These are phyloP conservation scores for Cyclostephanos tholiformis DNA, from an alignment of 108 stramenopile species.

Conservation along the genomic window DNA sequence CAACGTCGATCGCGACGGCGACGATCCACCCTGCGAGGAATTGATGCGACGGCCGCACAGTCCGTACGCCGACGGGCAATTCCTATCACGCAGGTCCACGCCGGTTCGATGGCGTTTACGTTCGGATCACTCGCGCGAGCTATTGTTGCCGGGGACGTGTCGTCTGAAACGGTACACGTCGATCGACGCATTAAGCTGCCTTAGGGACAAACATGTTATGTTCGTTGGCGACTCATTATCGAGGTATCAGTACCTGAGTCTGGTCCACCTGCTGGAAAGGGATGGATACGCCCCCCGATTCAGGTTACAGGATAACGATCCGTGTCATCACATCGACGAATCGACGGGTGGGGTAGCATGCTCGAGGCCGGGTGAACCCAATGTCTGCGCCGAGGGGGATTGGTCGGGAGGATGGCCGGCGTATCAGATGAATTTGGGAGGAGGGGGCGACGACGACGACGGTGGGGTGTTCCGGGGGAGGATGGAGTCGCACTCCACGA, in stretches of 20 bases:
- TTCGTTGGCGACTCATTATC: conserved; percentile 56
- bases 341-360: background rate
- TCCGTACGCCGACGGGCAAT: conserved; percentile 19
- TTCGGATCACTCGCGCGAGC: conserved; percentile 18
- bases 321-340: conserved; percentile 12
- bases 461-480: conserved; percentile 22
- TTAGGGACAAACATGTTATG: conserved; percentile 20
- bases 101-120: conserved; percentile 6
- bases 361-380: conserved; percentile 10
- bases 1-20: background rate
- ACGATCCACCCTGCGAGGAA: conserved; percentile 12
- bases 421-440: conserved; percentile 20
- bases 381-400: conserved; percentile 30
- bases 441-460: conserved; percentile 24
- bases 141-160: conserved; percentile 12
- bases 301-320: background rate
- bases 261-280: conserved; percentile 35
- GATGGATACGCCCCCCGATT: conserved; percentile 14
- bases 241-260: conserved; percentile 47
- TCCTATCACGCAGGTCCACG: conserved; percentile 14
- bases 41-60: conserved; percentile 12
- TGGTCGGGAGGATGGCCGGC: conserved; percentile 27
- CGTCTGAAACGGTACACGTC: conserved; percentile 19
- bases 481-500: conserved; percentile 31
- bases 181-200: conserved; percentile 4